Conservation (phyloP, 2,329 filamentous ascomycete genomes). For the Paecilomyces sp. region DNA sequence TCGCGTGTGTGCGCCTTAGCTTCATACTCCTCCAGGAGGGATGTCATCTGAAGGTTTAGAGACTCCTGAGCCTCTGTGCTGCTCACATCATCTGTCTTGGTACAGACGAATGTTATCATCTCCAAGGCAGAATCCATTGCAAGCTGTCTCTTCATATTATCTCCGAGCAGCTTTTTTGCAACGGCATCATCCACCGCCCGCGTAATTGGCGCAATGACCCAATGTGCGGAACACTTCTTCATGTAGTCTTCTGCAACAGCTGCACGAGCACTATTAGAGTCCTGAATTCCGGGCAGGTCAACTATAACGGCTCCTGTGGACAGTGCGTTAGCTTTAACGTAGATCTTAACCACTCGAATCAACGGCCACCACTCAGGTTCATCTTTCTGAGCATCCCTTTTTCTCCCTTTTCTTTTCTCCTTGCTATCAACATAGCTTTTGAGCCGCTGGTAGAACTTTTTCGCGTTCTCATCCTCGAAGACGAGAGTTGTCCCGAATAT, state of each 20-base stretch:
- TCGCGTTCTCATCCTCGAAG: conserved; percentile 31
- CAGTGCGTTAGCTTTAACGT: conserved; percentile 15
- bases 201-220: neutral
- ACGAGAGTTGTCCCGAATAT: conserved; percentile 42
- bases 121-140: conserved; percentile 52
- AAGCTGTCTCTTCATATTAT: conserved; percentile 52
- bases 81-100: neutral
- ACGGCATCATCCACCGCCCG: neutral
- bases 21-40: neutral
- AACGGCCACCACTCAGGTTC: neutral
- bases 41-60: neutral
- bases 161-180: conserved; percentile 49
- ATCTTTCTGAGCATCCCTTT: conserved; percentile 21
- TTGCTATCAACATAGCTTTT: conserved; percentile 49
- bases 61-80: neutral
- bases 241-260: neutral
- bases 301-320: conserved; percentile 51
- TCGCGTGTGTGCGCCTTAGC: neutral
- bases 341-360: neutral
- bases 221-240: neutral
- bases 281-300: conserved; percentile 39
- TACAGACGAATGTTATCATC: conserved; percentile 9
- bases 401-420: conserved; percentile 8
- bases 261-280: neutral
- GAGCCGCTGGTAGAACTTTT: conserved; percentile 40